Evolutionary conservation across 331 rosid species (phyloP), one percentile per base, ranked within the genome.

Genomic region (Acacia concinna): DNA sequence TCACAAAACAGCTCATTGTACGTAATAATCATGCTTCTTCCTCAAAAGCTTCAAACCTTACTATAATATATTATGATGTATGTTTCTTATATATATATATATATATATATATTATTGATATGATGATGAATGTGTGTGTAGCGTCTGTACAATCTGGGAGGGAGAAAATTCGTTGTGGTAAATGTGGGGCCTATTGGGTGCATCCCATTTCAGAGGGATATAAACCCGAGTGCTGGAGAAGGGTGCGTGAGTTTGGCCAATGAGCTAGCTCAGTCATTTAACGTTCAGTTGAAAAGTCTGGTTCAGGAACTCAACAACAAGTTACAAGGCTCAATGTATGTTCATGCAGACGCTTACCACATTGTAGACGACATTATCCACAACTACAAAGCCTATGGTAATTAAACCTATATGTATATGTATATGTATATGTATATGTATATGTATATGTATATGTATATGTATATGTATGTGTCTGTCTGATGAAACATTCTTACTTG

Each of bases 101-200:
- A 34, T 34, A 0, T 0, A 34, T 34, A 34, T 3, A 5, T 34
- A 37, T 8, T 37, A 37, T 37, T 37, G n/a, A n/a, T n/a, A 37
- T 37, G 9, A 6, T 38, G 11, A 38, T 38, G 41, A 38, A 6
- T 38, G 41, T 8, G 41, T 38, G 10, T 5, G 41, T 8, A 89
- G 93, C 69, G 91, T 21, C 84, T 89, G 18, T 81, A 68, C 81
- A 59, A 79, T 72, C 73, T 89, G 76, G 93, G 93, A 40, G 91
- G 83, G 3, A 85, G 88, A 69, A 89, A 70, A 75, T 57, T 85
- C 21, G 52, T 73, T 5, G 89, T 87, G 77, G 70, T 66, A 51
- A 87, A 85, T 77, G 83, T 89, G 17, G 93, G 89, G 60, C 91
- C 91, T 9, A 83, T 85, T 28, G 93, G 93, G 59, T 89, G 93